A percentile compares a stretch with the other conserved stretches of the same genome.
Conservation (phyloP, 225 moss, liverwort and hornwort genomes). For the Pleurozium schreberi region DNA sequence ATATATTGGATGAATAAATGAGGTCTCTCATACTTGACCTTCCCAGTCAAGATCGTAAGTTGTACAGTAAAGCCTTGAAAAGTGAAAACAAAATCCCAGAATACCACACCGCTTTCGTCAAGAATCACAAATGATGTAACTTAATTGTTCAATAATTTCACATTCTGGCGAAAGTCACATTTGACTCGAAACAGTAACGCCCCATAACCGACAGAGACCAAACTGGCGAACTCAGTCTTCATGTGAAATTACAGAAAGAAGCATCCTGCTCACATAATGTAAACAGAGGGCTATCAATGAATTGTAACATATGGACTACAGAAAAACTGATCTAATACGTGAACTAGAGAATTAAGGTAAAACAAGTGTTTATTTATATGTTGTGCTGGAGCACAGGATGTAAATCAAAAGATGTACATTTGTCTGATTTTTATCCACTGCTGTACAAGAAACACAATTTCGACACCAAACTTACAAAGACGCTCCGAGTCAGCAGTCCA, state of each 20-base stretch:
- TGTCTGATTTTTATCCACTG: slow-evolving; percentile 8
- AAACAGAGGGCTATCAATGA: neutral
- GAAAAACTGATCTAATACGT: neutral
- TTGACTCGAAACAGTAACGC: neutral
- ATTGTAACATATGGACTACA: neutral
- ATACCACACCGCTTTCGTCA: neutral
- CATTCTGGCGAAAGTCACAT: neutral
- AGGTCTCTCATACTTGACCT: neutral
- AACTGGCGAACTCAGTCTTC: neutral
- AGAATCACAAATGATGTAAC: neutral
- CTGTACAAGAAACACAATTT: slow-evolving; percentile 5
- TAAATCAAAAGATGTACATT: slow-evolving; percentile 19
- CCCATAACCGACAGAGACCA: neutral
- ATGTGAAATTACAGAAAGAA: neutral
- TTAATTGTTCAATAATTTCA: neutral
- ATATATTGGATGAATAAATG: neutral
- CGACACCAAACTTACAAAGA: neutral
- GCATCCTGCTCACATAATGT: neutral
- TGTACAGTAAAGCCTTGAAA: neutral
- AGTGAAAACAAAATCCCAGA: neutral
- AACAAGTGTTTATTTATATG: slow-evolving; percentile 6
- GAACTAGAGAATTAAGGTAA: neutral
- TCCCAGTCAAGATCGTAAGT: neutral
- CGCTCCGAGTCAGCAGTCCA: neutral
- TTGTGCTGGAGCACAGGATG: neutral